Evolutionary conservation across 371 early-diverging fungal genomes (phyloP), one percentile per base, ranked within the genome.

Genomic region (Mucor plumbeus): DNA sequence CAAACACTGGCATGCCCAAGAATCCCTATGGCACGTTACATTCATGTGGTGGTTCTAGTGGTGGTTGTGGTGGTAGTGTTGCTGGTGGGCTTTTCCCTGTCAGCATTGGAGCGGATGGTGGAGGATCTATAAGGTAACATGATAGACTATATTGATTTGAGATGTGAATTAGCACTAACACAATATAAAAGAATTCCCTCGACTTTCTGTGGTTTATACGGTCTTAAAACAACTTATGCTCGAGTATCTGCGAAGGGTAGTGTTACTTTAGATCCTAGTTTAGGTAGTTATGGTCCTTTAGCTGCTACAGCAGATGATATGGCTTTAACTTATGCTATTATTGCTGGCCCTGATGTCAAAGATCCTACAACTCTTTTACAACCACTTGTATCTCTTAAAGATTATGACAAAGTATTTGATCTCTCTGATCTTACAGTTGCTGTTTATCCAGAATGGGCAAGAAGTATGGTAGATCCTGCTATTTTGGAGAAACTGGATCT

Each of bases 31-130:
- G 84, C 44, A 65, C 65, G 1, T 21, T 66, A 5, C 86, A 84
- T 68, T 84, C 85, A 17, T 85, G 90, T 61, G 94, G 94, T 66
- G 94, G 94, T 0, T 88, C 89, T 38, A 85, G 86, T 40, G 90
- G 92, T 47, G 94, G 92, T 3, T 79, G 81, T 34, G 88, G 80
- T 5, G 87, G 83, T 1, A 75, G 79, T 35, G 91, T 93, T 15
- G 87, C 81, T 6, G 75, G 85, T 21, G 90, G 91, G 10, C 70
- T 90, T 19, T 81, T 82, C 55, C 91, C 91, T 35, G 81, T 92
- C 44, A 86, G 86, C 40, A 82, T 93, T 59, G 94, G 94, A 8
- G 75, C 85, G 19, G 94, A 93, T 79, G 90, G 90, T 10, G 94
- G 94, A 54, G 94, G 94, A 26, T 88, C 89, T 4, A 19, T 50